A percentile compares a stretch with the other conserved stretches of the same genome.
These are phyloP conservation scores for Talaromyces sp. DNA, from an alignment of 2,329 filamentous ascomycete genomes.

Conservation along the genomic window DNA sequence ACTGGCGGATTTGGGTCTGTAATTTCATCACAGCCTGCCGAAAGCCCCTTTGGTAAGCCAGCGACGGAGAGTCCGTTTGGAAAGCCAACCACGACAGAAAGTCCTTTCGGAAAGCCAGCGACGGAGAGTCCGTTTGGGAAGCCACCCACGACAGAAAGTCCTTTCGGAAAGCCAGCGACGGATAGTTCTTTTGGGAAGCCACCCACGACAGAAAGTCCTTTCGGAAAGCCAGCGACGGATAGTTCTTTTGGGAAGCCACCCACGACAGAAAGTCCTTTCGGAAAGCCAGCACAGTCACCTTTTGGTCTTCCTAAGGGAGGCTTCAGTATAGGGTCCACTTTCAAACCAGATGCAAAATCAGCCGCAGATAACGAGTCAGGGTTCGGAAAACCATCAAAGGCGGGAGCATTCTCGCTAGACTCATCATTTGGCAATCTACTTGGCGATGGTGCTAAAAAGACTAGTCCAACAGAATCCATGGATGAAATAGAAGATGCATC, in stretches of 20 bases:
- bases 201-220: constrained; percentile 22
- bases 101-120: constrained; percentile 28
- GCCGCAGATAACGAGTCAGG: constrained; percentile 33
- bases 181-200: constrained; percentile 30
- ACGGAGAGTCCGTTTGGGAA: constrained; percentile 28
- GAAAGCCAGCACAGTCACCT: constrained; percentile 26
- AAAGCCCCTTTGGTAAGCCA: constrained; percentile 23
- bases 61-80: constrained; percentile 27
- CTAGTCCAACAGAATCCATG: constrained; percentile 36
- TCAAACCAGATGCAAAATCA: constrained; percentile 43
- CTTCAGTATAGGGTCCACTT: constrained; percentile 45
- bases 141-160: constrained; percentile 22
- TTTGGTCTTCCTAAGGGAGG: constrained; percentile 30
- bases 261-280: constrained; percentile 28
- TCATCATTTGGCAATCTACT: constrained; percentile 41
- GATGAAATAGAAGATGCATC: constrained; percentile 34
- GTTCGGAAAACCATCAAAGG: constrained; percentile 23
- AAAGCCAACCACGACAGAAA: constrained; percentile 23
- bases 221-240: constrained; percentile 27
- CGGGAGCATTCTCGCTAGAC: constrained; percentile 38
- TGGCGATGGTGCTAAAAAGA: constrained; percentile 28
- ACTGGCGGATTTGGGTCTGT: constrained; percentile 38
- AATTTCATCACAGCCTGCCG: constrained; percentile 20
- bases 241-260: no score
- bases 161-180: constrained; percentile 30